Percentiles rank a stretch among this genome's conserved stretches.
These are phyloP conservation scores for Fragaria ananassa DNA, from an alignment of 306 rosid genomes.

Conservation along the genomic window DNA sequence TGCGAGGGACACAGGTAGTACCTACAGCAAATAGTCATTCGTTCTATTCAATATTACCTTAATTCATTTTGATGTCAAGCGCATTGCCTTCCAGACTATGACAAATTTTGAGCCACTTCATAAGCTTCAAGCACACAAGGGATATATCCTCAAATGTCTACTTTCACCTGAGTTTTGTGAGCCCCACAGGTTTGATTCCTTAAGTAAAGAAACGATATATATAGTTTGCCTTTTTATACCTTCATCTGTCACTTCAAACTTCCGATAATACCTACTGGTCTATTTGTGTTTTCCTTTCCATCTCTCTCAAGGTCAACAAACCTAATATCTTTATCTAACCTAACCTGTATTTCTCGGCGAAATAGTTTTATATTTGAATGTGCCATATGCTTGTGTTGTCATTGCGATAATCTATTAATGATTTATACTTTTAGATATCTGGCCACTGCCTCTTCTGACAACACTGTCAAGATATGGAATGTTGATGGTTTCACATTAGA, in stretches of 20 bases:
- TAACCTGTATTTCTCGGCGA: conserved; percentile 11
- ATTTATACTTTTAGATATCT: conserved; percentile 55
- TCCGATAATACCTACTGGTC: neutral
- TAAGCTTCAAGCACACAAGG: conserved; percentile 95
- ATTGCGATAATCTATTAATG: neutral
- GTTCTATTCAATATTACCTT: neutral
- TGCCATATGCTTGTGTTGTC: neutral
- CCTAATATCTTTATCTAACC: neutral
- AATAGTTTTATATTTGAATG: neutral
- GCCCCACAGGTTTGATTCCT: conserved; percentile 69
- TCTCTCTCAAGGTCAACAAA: neutral
- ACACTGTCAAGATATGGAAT: conserved; percentile 96
- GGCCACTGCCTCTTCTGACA: conserved; percentile 95
- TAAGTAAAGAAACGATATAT: neutral
- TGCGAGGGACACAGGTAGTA: conserved; percentile 88
- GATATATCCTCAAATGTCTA: conserved; percentile 94
- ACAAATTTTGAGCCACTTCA: conserved; percentile 99
- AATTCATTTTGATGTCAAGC: conserved; percentile 21
- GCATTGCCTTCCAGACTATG: conserved; percentile 70
- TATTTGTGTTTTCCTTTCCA: neutral
- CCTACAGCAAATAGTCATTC: conserved; percentile 12
- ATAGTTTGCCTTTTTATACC: conserved; percentile 1
- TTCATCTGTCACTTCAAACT: neutral
- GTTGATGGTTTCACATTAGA: conserved; percentile 96
- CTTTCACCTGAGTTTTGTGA: conserved; percentile 97